phyloP scores from a whole-genome alignment of 1,284 basidiomycete genomes.

The Rhodotorula sp. region DNA sequence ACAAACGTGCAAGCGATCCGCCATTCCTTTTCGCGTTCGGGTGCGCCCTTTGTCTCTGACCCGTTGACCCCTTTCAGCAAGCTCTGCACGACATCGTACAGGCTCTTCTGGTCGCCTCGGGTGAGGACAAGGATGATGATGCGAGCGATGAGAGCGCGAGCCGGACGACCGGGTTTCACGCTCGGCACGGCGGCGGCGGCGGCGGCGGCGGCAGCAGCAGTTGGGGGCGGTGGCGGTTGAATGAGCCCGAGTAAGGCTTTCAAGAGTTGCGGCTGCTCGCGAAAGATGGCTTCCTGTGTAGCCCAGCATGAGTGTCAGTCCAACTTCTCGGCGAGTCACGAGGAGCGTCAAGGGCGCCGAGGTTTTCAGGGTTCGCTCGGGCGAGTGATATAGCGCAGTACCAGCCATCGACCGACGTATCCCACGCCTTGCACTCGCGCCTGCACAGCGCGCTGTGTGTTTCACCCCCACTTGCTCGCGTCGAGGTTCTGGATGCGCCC shows the following conservation, averaged over 20 bases:
- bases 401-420: no score
- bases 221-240: slow-evolving; percentile 5
- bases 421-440: no score
- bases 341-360: no score
- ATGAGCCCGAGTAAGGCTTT: slow-evolving; percentile 26
- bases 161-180: slow-evolving; percentile 69
- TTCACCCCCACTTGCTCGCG: not conserved
- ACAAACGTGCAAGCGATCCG: slow-evolving; percentile 71
- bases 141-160: slow-evolving; percentile 74
- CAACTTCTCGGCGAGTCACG: no score
- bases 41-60: slow-evolving; percentile 58
- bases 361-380: no score
- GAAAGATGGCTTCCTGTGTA: slow-evolving; percentile 17
- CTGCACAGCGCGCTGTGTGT: no score
- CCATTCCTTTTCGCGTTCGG: slow-evolving; percentile 55
- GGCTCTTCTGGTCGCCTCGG: slow-evolving; percentile 72
- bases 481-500: not conserved
- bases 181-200: slow-evolving; percentile 8
- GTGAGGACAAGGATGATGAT: slow-evolving; percentile 75
- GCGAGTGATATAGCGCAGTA: no score
- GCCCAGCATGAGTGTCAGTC: not conserved
- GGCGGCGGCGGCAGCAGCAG: slow-evolving; percentile 1
- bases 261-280: slow-evolving; percentile 20
- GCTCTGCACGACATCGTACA: slow-evolving; percentile 83
- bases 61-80: slow-evolving; percentile 53